Conservation (phyloP, 1,139 yeast genomes). For the Starmera stellimalicola region DNA sequence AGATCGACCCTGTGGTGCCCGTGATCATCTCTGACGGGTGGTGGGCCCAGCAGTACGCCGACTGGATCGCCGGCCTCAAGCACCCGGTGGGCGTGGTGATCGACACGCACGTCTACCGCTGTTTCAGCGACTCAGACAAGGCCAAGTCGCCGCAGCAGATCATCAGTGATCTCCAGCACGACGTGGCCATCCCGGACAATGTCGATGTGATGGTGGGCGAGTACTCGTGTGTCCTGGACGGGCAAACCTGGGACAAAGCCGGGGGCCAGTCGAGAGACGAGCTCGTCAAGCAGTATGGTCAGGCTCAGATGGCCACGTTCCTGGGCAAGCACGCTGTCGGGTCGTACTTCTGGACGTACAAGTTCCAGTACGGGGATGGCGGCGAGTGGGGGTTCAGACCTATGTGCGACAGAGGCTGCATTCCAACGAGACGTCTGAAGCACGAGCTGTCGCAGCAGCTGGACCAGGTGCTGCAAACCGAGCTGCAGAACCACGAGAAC, state of each 20-base stretch:
- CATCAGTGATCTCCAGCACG: constrained; percentile 43
- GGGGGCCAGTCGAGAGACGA: constrained; percentile 34
- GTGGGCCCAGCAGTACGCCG: constrained; percentile 78
- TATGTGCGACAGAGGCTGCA: constrained; percentile 60
- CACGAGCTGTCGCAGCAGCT: constrained; percentile 27
- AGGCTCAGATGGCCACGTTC: constrained; percentile 34
- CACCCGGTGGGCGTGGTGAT: constrained; percentile 50
- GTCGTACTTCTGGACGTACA: constrained; percentile 82
- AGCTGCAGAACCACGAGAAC: constrained; percentile 38
- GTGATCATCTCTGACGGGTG: constrained; percentile 87
- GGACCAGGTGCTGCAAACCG: constrained; percentile 25
- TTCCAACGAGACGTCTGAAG: constrained; percentile 27
- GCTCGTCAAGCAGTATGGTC: constrained; percentile 36
- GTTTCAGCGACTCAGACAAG: constrained; percentile 73
- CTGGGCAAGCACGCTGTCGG: constrained; percentile 53
- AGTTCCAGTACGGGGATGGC: constrained; percentile 81
- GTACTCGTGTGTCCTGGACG: constrained; percentile 81
- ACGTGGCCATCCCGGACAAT: constrained; percentile 41
- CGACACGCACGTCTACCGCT: constrained; percentile 81
- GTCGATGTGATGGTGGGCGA: constrained; percentile 84
- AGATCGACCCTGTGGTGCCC: constrained; percentile 49
- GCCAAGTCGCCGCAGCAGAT: constrained; percentile 55
- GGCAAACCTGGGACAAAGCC: constrained; percentile 52
- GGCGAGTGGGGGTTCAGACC: constrained; percentile 94
- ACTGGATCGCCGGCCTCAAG: constrained; percentile 46